phyloP scores from a whole-genome alignment of 495 filamentous ascomycete species.

The Penicillium coffeae region DNA sequence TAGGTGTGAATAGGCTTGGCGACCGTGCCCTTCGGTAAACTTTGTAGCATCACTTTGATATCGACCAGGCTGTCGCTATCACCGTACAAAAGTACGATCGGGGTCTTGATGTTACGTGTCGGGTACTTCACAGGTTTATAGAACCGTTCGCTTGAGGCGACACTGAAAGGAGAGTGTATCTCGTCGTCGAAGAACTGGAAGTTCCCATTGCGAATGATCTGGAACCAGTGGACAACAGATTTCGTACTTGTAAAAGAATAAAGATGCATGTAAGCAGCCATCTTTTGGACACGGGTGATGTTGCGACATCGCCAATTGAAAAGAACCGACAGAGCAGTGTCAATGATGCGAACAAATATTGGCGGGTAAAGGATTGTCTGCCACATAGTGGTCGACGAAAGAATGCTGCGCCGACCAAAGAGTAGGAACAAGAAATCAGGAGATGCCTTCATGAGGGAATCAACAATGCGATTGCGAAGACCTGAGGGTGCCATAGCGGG shows the following conservation, averaged over 20 bases:
- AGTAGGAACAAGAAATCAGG: conserved; percentile 90
- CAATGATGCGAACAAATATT: conserved; percentile 86
- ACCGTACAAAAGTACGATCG: conserved; percentile 88
- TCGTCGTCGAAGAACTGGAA: conserved; percentile 99
- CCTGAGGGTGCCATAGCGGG: conserved; percentile 95
- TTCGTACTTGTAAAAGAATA: conserved; percentile 97
- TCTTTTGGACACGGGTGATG: conserved; percentile 82
- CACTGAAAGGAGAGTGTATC: conserved; percentile 59
- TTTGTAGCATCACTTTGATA: conserved; percentile 84
- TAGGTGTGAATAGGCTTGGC: conserved; percentile 84
- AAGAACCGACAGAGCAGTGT: conserved; percentile 72
- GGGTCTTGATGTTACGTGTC: conserved; percentile 93
- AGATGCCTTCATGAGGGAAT: conserved; percentile 89
- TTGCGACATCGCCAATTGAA: conserved; percentile 90
- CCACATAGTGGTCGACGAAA: conserved; percentile 95
- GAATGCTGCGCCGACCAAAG: conserved; percentile 90
- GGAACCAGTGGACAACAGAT: conserved; percentile 97
- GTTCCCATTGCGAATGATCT: conserved; percentile 89
- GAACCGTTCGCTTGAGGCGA: conserved; percentile 57
- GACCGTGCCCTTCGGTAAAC: conserved; percentile 77
- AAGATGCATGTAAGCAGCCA: conserved; percentile 93
- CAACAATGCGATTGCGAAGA: conserved; percentile 82
- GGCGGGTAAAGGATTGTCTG: conserved; percentile 92
- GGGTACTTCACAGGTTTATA: conserved; percentile 95
- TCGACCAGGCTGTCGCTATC: conserved; percentile 94